Conservation (phyloP, 106 monocot species). For the Dioscorea alata region DNA sequence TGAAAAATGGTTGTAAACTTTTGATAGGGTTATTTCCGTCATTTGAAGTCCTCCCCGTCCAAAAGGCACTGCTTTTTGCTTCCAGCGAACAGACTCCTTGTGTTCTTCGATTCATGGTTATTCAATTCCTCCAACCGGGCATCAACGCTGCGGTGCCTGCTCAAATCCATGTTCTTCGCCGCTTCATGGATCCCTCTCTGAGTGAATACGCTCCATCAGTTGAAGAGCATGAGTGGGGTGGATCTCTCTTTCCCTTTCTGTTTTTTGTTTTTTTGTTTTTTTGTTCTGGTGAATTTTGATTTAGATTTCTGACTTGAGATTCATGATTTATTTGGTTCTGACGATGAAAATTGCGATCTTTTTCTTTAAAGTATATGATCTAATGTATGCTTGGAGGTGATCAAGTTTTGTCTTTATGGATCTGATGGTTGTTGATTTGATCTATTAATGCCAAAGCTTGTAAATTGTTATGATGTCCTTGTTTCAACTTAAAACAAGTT, state of each 20-base stretch:
- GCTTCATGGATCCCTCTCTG: slow-evolving; percentile 3
- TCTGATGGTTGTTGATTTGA: no score
- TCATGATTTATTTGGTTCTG: not conserved
- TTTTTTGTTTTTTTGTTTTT: not conserved
- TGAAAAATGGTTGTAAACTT: no score
- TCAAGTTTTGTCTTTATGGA: no score
- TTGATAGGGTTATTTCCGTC: slow-evolving; percentile 1
- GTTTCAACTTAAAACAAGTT: no score
- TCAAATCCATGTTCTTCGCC: not conserved
- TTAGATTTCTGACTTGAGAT: not conserved
- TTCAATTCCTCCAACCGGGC: not conserved
- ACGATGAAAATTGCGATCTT: not conserved
- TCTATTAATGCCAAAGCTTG: no score
- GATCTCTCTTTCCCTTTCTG: not conserved
- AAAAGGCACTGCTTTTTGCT: no score
- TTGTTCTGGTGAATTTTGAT: not conserved
- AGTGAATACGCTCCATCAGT: not conserved
- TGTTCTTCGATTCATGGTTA: not conserved
- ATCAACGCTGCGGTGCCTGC: not conserved
- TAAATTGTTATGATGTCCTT: no score
- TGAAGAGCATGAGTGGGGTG: slow-evolving; percentile 2
- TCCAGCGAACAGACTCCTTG: no score
- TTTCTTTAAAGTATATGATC: no score
- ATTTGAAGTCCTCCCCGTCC: not conserved
- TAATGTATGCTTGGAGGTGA: no score